Evolutionary conservation across 1,284 basidiomycete species (phyloP).

Genomic region (Ceratobasidium sp.): DNA sequence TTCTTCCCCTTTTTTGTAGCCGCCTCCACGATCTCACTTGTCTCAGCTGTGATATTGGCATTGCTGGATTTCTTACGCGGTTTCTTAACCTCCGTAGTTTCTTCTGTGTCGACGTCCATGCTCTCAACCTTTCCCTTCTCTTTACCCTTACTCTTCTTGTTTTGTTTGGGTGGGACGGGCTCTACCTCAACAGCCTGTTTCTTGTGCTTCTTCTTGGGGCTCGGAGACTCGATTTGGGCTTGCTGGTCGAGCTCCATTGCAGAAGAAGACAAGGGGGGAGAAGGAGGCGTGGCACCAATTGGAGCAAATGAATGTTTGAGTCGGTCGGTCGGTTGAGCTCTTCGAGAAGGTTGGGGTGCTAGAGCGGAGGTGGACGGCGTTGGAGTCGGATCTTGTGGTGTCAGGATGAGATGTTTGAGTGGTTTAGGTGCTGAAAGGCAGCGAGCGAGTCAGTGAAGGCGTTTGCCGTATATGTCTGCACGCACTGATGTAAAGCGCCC

Average conservation of each 20-base stretch:
- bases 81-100: neutral
- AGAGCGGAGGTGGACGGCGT: slow-evolving; percentile 10
- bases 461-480: too few species aligned
- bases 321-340: slow-evolving; percentile 37
- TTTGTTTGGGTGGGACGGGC: neutral
- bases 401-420: slow-evolving; percentile 35
- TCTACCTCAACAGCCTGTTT: neutral
- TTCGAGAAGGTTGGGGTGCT: slow-evolving; percentile 25
- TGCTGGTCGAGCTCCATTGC: slow-evolving; percentile 12
- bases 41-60: neutral
- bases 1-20: slow-evolving; percentile 16
- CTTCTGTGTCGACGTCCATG: neutral
- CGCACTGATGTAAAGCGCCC: slow-evolving; percentile 32
- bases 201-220: slow-evolving; percentile 33
- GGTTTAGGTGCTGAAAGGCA: slow-evolving; percentile 33
- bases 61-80: slow-evolving; percentile 1
- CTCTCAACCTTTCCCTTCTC: neutral
- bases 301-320: slow-evolving; percentile 39
- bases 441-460: neutral
- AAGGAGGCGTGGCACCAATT: slow-evolving; percentile 27
- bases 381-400: slow-evolving; percentile 33
- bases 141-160: neutral
- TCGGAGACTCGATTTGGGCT: neutral
- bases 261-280: slow-evolving; percentile 3
- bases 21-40: neutral